Base-by-base conservation (phyloP, 2,329 filamentous ascomycete species). In the Sordariomycetes sp. region DNA sequence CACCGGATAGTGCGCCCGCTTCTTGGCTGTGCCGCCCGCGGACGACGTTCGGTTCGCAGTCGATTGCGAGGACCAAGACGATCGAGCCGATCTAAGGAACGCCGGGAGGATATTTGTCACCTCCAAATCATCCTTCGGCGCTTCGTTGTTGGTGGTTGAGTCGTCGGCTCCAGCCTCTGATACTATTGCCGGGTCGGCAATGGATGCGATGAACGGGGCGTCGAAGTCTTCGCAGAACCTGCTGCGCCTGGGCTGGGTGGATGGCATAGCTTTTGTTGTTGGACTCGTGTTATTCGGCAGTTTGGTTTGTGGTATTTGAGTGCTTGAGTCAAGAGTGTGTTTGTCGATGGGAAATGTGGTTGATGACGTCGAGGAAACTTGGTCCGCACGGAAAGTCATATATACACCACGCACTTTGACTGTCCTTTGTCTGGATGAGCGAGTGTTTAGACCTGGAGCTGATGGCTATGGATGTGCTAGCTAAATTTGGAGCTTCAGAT, bases 191-290 rank as follows among this genome's bases (percentile, higher is more conserved):
- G 66, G 67, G 52, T 65, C 63, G 56, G 69, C 60, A 34, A 72
- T 63, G 8, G 64, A 65, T 60, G 67, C 65, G 39, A 67, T 71
- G 60, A 72, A 71, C 17, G 69, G 69, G 1, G 69, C 69, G 59
- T 72, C 65, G 58, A 72, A 71, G 57, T 72, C 67, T 60, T 72
- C 69, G 59, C 59, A 65, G 60, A 72, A 72, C 35, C 69, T 67
- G 15, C 69, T 69, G 54, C 64, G 68, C 32, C 54, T 36, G 17
- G 22, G 3, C 20, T 50, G 17, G 12, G 36, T 39, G 12, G 36
- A 39, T 12, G 17, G 15, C 36, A 39, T 39, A 12, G 36, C 36
- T 39, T 32, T 32, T 32, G 3, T 32, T 32, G 28, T n/a, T n/a
- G 28, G 4, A 32, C 4, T 32, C 28, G 28, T 32, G 28, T 39